A percentile compares a stretch with the other conserved stretches of the same genome.
phyloP scores from a whole-genome alignment of 495 filamentous ascomycete species.

The Neurospora sp. region DNA sequence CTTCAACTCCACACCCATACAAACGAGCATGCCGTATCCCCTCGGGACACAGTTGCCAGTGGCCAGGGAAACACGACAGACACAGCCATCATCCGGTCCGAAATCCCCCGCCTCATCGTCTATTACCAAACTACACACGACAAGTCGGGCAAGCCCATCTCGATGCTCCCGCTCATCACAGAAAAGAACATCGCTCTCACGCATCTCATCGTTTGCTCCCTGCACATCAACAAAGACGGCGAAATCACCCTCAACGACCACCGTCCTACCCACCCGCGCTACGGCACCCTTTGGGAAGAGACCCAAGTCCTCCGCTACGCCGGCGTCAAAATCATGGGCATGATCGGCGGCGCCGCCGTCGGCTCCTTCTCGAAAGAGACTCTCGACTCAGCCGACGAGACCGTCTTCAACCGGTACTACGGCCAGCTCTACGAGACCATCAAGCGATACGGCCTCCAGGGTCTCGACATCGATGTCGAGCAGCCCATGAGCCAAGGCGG shows the following conservation, averaged over 20 bases:
- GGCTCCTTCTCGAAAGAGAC: slow-evolving; percentile 48
- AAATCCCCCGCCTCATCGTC: slow-evolving; percentile 38
- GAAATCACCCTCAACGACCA: slow-evolving; percentile 68
- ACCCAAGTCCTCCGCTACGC: slow-evolving; percentile 43
- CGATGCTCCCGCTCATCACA: slow-evolving; percentile 61
- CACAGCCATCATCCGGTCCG: background rate
- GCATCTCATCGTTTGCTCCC: slow-evolving; percentile 65
- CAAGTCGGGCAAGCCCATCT: slow-evolving; percentile 48
- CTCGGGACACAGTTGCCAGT: background rate
- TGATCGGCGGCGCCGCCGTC: slow-evolving; percentile 71
- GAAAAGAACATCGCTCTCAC: slow-evolving; percentile 44
- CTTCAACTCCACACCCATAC: background rate
- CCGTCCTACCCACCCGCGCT: slow-evolving; percentile 43
- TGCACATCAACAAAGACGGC: slow-evolving; percentile 56
- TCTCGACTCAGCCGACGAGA: slow-evolving; percentile 44
- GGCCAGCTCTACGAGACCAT: slow-evolving; percentile 51
- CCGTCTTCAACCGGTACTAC: slow-evolving; percentile 59
- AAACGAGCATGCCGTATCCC: background rate
- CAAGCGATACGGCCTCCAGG: slow-evolving; percentile 47
- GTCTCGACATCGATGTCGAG: slow-evolving; percentile 78
- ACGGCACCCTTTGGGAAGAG: slow-evolving; percentile 58
- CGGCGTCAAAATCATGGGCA: slow-evolving; percentile 66
- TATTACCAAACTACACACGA: slow-evolving; percentile 66
- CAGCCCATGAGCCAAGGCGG: slow-evolving; percentile 61
- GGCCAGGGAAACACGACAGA: background rate